Conservation (phyloP, 345 rosid species). For the Syzygium oleosum region DNA sequence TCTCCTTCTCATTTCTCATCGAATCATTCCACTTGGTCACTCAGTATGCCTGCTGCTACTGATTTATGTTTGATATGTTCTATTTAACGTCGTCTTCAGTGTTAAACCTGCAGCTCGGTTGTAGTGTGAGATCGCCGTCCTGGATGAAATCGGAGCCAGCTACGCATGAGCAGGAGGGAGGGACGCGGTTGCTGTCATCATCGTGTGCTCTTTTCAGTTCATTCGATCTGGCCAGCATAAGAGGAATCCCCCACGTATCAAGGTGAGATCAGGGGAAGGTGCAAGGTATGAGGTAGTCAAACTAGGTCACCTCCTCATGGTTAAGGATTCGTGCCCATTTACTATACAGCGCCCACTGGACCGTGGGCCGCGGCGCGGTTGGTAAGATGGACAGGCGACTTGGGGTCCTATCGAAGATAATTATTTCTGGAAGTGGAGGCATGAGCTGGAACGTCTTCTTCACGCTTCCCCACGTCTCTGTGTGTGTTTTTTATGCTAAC, state of each 20-base stretch:
- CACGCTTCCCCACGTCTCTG: neutral
- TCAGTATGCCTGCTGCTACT: neutral
- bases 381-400: neutral
- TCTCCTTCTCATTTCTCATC: neutral
- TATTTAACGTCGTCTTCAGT: neutral
- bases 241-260: neutral
- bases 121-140: neutral
- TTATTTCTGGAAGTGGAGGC: neutral
- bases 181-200: neutral
- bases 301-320: neutral
- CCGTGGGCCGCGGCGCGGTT: neutral
- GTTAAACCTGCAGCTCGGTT: neutral
- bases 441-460: neutral
- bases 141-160: neutral
- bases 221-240: neutral
- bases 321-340: neutral
- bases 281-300: neutral
- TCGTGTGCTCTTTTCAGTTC: neutral
- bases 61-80: neutral
- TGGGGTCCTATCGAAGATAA: neutral
- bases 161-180: neutral
- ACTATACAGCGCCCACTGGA: neutral
- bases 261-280: neutral
- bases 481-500: neutral
- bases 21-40: neutral